Evolutionary conservation across 306 rosid species (phyloP), one percentile per base, ranked within the genome.

Genomic region (Quercus agrifolia): DNA sequence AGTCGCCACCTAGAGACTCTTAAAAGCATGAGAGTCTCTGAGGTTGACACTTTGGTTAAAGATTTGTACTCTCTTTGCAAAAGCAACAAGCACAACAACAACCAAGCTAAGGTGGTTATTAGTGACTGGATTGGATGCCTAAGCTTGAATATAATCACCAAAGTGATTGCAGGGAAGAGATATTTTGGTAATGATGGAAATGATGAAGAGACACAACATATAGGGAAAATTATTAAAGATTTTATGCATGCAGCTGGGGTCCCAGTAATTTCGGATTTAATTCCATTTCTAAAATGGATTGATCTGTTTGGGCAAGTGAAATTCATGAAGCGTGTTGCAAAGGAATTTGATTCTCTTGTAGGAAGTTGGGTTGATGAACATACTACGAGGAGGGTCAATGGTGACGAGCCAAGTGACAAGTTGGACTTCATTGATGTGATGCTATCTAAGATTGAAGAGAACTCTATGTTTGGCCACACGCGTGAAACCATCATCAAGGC

Each of bases 341-440:
- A 20, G 56, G 81, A 75, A 7, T n/a, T 83, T 0, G 86, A 83
- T 19, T 20, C 25, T 35, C 5, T 79, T 25, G 49, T 30, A 19
- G 33, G 35, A 54, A 79, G 78, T 54, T 79, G 80, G 86, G n/a
- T 83, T 28, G 83, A 83, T 7, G 81, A 83, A 71, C 86, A 75
- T 76, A 3, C 0, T 1, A 2, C 11, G 20, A 64, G 27, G 38
- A 75, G n/a, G 66, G 63, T 44, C 52, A 74, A 5, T 33, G 21
- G 4, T 31, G 63, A 78, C 3, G 35, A 78, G 5, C 2, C 73
- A 2, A 59, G 57, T 20, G 18, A 79, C 4, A 23, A 83, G 70
- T 74, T 41, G 55, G 83, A 83, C 44, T 83, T 79, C 83, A 75
- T 83, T 19, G 83, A 79, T 71, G 66, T 79, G 57, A 41, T 79